phyloP scores from a whole-genome alignment of 2,329 filamentous ascomycete genomes.

The Colletotrichum navitas region DNA sequence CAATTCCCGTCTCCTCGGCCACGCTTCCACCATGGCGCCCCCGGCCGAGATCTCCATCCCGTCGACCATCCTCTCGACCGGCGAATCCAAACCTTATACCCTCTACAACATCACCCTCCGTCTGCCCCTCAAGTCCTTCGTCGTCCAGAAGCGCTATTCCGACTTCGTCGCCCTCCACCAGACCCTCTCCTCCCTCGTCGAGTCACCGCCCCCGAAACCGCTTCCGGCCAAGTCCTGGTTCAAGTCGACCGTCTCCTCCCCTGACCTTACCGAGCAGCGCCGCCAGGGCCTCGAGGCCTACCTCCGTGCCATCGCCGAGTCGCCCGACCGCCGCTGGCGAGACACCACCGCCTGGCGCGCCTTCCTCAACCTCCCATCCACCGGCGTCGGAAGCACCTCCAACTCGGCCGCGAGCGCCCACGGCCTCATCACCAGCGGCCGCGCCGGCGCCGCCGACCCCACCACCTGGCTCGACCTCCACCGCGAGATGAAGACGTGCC shows the following conservation, averaged over 20 bases:
- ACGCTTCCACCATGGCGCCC: slow-evolving; percentile 65
- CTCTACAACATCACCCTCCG: slow-evolving; percentile 84
- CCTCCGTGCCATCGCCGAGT: slow-evolving; percentile 77
- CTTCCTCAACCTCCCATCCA: slow-evolving; percentile 77
- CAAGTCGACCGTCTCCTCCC: slow-evolving; percentile 76
- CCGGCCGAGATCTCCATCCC: slow-evolving; percentile 77
- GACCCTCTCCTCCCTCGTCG: slow-evolving; percentile 70
- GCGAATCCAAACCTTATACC: slow-evolving; percentile 76
- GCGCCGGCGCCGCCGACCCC: slow-evolving; percentile 62
- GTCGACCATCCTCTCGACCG: slow-evolving; percentile 69
- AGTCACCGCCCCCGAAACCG: slow-evolving; percentile 73
- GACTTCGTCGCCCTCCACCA: slow-evolving; percentile 79
- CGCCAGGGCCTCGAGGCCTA: slow-evolving; percentile 77
- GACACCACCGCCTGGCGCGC: slow-evolving; percentile 78
- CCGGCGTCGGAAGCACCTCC: slow-evolving; percentile 54
- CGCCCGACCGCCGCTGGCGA: slow-evolving; percentile 82
- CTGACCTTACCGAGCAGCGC: slow-evolving; percentile 78
- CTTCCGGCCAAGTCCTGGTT: slow-evolving; percentile 84
- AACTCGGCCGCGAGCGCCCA: slow-evolving; percentile 63
- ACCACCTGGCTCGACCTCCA: slow-evolving; percentile 83
- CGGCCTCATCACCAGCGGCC: slow-evolving; percentile 53
- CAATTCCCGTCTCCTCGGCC: not conserved
- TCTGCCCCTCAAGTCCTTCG: slow-evolving; percentile 80
- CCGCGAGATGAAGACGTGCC: slow-evolving; percentile 76
- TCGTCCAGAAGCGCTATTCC: slow-evolving; percentile 84